Base-by-base conservation (phyloP, 2,329 filamentous ascomycete species). In the Fusarium pseudograminearum region DNA sequence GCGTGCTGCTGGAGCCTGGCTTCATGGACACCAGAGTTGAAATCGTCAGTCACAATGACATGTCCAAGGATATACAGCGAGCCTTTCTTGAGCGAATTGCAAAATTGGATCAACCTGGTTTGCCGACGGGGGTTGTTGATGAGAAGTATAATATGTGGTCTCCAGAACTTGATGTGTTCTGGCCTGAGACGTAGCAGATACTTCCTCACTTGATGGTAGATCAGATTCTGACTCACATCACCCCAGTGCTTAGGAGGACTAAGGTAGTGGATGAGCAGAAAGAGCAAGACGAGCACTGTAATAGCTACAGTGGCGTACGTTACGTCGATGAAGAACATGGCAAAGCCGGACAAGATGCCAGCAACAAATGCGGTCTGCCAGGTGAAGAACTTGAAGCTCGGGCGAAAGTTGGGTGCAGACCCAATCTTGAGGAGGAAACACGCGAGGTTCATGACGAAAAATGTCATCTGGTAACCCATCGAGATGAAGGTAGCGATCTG, bases 91-190 rank as follows among this genome's bases (percentile, higher is more conserved):
- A 97, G 82, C 0, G 93, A 94, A 77, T 97, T 97, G 80, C 93
- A 97, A 72, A 97, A 97, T 62, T 94, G 92, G 4, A 97, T 95
- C 41, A 97, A 85, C 42, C 92, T 90, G 55, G 92, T 93, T 76
- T 96, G 92, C 8, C 86, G 87, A n/a, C 93, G 86, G 6, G 93
- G 91, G 73, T 96, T 89, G 76, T 95, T 96, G 69, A 96, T 89
- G 55, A 97, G 87, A 0, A 97, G 84, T 48, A 97, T 87, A 44
- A 97, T 94, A 70, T 97, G 93, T 1, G 93, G 93, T 53, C 93
- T 86, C 93, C 94, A 97, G 77, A 97, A 97, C 75, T 97, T 97
- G 78, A 97, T 94, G 76, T 97, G 93, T 73, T 97, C 93, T 36
- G 93, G 93, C 51, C 89, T 90, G 31, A 97, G 82, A n/a, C 93